Conservation (phyloP, 2,329 filamentous ascomycete species). For the Aspergillus chevalieri region DNA sequence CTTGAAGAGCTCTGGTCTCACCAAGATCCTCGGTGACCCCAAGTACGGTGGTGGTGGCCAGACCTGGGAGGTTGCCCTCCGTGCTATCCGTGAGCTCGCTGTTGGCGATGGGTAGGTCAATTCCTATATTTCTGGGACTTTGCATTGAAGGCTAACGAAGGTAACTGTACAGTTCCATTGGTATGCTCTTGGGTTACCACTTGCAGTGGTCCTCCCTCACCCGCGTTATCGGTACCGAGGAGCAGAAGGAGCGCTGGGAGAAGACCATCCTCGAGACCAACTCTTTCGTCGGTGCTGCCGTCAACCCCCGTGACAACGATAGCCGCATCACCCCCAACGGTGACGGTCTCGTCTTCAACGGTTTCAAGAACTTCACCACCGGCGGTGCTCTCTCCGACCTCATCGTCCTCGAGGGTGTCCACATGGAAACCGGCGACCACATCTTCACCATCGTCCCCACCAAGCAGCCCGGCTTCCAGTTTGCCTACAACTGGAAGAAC, state of each 20-base stretch:
- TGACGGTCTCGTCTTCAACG: slow-evolving; percentile 54
- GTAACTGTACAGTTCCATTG: slow-evolving; percentile 44
- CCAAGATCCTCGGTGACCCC: slow-evolving; percentile 46
- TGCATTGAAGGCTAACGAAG: neutral
- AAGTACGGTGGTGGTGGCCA: slow-evolving; percentile 50
- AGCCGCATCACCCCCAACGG: slow-evolving; percentile 48
- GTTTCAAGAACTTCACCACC: slow-evolving; percentile 62
- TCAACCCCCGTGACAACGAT: slow-evolving; percentile 60
- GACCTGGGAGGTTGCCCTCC: slow-evolving; percentile 52
- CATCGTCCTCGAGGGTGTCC: slow-evolving; percentile 58
- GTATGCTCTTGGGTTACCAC: slow-evolving; percentile 62
- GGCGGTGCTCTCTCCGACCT: slow-evolving; percentile 61
- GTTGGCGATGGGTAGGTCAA: slow-evolving; percentile 52
- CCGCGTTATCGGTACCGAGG: slow-evolving; percentile 53
- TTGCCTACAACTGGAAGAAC: slow-evolving; percentile 58
- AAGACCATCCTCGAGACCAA: slow-evolving; percentile 57
- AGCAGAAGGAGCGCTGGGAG: slow-evolving; percentile 54
- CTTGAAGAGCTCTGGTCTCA: slow-evolving; percentile 47
- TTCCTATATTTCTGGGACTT: neutral
- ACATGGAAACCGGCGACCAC: slow-evolving; percentile 53
- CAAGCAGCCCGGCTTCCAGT: slow-evolving; percentile 50
- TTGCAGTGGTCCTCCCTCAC: slow-evolving; percentile 59
- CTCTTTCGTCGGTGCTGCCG: slow-evolving; percentile 57
- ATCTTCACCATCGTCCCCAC: slow-evolving; percentile 59
- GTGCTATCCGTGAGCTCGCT: slow-evolving; percentile 56